Evolutionary conservation across 176 grass and related monocot species (phyloP).

Genomic region (Musa acuminata): DNA sequence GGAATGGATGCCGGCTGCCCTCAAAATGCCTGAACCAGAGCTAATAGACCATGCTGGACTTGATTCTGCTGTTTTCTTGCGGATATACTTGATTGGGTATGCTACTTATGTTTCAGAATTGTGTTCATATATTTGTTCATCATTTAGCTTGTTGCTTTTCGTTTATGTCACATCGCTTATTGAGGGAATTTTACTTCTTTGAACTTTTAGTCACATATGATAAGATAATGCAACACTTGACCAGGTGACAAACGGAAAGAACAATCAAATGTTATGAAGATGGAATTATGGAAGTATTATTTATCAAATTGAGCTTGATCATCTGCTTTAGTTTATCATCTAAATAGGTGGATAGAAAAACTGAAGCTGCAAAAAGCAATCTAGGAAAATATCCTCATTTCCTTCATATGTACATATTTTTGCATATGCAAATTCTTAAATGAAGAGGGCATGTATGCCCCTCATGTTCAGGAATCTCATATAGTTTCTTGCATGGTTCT

Average conservation of each 20-base stretch:
- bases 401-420: not conserved
- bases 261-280: too few species aligned
- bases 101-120: slow-evolving; percentile 11
- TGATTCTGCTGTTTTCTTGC: slow-evolving; percentile 88
- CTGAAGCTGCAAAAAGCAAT: not conserved
- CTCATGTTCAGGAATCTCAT: not conserved
- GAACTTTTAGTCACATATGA: too few species aligned
- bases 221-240: too few species aligned
- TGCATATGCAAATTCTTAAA: not conserved
- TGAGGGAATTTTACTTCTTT: too few species aligned
- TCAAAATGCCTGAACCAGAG: slow-evolving; percentile 95
- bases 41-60: slow-evolving; percentile 93
- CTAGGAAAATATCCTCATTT: not conserved
- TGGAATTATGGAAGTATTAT: not conserved
- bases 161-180: not conserved
- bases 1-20: slow-evolving; percentile 89
- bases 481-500: not conserved
- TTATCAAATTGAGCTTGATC: not conserved
- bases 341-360: not conserved
- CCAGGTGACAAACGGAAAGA: not conserved
- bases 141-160: slow-evolving; percentile 11
- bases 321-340: not conserved
- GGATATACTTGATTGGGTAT: slow-evolving; percentile 96
- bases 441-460: not conserved
- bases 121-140: not conserved